Percentiles rank a stretch among this genome's conserved stretches.
These are phyloP conservation scores for Fusarium tjaetaba DNA, from an alignment of 2,329 filamentous ascomycete species.

Conservation along the genomic window DNA sequence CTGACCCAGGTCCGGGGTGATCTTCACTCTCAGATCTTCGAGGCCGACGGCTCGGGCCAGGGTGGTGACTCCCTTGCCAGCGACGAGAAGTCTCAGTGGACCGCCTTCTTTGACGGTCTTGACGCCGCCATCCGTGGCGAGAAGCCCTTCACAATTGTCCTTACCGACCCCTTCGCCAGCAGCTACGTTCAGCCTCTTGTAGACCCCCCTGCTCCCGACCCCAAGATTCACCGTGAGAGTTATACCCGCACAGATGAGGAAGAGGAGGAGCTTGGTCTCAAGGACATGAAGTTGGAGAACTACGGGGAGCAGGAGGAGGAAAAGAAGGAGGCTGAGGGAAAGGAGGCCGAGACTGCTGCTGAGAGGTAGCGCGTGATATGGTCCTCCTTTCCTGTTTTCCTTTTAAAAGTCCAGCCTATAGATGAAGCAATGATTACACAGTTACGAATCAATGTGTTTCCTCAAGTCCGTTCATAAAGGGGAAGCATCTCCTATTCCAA, in stretches of 20 bases:
- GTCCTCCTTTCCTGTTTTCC: neutral
- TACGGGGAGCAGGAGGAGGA: constrained; percentile 67
- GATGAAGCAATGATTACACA: constrained; percentile 30
- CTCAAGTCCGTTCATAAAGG: neutral
- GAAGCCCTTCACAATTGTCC: constrained; percentile 81
- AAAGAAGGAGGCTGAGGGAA: constrained; percentile 29
- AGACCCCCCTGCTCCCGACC: constrained; percentile 74
- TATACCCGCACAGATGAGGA: constrained; percentile 92
- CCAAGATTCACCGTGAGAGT: constrained; percentile 81
- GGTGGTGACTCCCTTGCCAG: constrained; percentile 82
- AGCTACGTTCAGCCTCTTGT: constrained; percentile 95
- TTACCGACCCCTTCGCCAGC: constrained; percentile 89
- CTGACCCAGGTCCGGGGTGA: constrained; percentile 93
- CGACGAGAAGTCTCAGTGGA: constrained; percentile 78
- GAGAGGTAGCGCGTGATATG: constrained; percentile 21
- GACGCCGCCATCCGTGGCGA: constrained; percentile 82
- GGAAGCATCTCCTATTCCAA: neutral
- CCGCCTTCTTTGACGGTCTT: constrained; percentile 80
- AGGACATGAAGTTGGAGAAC: constrained; percentile 91
- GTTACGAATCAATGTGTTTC: neutral
- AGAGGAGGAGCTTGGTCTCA: constrained; percentile 89
- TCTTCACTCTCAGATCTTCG: constrained; percentile 87
- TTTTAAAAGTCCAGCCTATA: constrained; percentile 24
- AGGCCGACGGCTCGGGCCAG: constrained; percentile 66
- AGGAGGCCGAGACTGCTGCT: constrained; percentile 21